Base-by-base conservation (phyloP, 768 basidiomycete species). In the Crassisporium funariophilum region DNA sequence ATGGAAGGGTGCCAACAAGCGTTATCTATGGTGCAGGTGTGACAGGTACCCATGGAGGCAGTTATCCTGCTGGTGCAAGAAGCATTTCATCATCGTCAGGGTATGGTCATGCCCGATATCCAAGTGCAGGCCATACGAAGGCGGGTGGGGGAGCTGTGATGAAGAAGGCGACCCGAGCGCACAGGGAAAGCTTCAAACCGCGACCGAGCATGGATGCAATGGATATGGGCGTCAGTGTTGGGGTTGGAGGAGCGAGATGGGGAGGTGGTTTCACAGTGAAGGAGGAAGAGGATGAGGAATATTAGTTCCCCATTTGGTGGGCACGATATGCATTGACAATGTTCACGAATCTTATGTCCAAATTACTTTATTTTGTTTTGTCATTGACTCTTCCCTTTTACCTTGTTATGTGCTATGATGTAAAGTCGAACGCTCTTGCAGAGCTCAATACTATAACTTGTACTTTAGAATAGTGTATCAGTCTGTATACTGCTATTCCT, bases 101-200 rank as follows among this genome's bases (percentile, higher is more conserved):
- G 17, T 57, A 69, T 59, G 55, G 63, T 27, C n/a, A n/a, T n/a
- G n/a, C n/a, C n/a, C 54, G 65, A 40, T 50, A 47, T 29, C 49
- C 49, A 23, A 62, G 51, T 53, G 62, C 53, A 21, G 66, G 63
- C 10, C 57, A 68, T 40, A 52, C 54, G 7, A 44, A 49, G 20
- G 54, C 49, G 34, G 46, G 46, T 23, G 33, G 46, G 37, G 36
- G 25, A n/a, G 55, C 54, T 45, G 53, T 61, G 13, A 68, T 68
- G 47, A 73, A 71, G 62, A 84, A 82, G 57, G 75, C 76, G 22
- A 65, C 74, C 31, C 67, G 81, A 41, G 78, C 79, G 31, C 67
- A 76, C 49, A 74, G 85, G 52, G 89, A 92, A 69, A 92, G 89
- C 64, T 93, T 92, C 65, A 88, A 81, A 60, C 91, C 91, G 8